These are phyloP conservation scores for Nakazawaea pomicola DNA, from an alignment of 805 yeast species.

Conservation along the genomic window DNA sequence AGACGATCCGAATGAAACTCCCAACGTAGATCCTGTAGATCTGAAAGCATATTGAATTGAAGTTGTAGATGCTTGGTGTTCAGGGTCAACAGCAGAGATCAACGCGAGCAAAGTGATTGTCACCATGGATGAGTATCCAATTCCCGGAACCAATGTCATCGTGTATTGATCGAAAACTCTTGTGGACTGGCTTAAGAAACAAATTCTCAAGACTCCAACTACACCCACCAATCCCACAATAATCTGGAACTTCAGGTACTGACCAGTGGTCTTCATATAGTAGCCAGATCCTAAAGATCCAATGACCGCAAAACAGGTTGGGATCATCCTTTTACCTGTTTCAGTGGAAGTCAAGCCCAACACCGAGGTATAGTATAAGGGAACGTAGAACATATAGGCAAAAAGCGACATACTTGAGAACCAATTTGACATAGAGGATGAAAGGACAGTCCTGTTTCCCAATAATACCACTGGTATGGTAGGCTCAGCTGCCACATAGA, in stretches of 20 bases:
- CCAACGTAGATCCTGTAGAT: slow-evolving; percentile 62
- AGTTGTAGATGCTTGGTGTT: slow-evolving; percentile 63
- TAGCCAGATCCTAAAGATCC: slow-evolving; percentile 62
- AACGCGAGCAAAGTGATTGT: slow-evolving; percentile 63
- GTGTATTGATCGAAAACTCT: slow-evolving; percentile 37
- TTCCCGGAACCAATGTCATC: slow-evolving; percentile 43
- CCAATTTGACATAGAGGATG: slow-evolving; percentile 63
- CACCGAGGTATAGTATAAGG: slow-evolving; percentile 57
- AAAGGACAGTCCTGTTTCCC: slow-evolving; percentile 52
- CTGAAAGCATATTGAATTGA: slow-evolving; percentile 64
- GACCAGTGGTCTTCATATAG: slow-evolving; percentile 62
- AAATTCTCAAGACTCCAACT: slow-evolving; percentile 38
- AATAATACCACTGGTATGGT: slow-evolving; percentile 51
- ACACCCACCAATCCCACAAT: slow-evolving; percentile 36
- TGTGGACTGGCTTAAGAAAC: slow-evolving; percentile 26
- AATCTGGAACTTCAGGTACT: slow-evolving; percentile 44
- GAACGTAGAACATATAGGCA: slow-evolving; percentile 50
- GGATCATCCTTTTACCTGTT: slow-evolving; percentile 55
- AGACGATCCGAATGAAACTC: slow-evolving; percentile 60
- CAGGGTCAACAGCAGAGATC: slow-evolving; percentile 67
- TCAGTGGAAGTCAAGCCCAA: slow-evolving; percentile 46
- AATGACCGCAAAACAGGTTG: slow-evolving; percentile 53
- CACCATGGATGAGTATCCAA: slow-evolving; percentile 53
- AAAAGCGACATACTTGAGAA: slow-evolving; percentile 46
- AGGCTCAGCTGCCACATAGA: slow-evolving; percentile 45